These are phyloP conservation scores for Friedmanniomyces simplex DNA, from an alignment of 495 filamentous ascomycete species.

Conservation along the genomic window DNA sequence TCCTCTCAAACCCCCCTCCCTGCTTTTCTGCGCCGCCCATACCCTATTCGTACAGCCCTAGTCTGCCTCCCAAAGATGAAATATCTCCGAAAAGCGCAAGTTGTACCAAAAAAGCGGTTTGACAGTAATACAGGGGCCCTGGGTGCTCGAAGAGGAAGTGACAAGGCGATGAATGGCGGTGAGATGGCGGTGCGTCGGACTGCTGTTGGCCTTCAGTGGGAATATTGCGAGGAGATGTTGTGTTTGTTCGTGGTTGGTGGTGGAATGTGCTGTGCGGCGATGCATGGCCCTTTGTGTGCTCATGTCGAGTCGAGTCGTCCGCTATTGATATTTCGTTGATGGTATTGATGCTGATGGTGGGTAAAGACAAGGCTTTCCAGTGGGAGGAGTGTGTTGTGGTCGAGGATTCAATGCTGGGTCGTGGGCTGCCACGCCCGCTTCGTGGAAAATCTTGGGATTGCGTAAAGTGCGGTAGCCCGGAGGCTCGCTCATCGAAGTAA, in stretches of 20 bases:
- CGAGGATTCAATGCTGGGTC: not conserved
- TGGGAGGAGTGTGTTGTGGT: not conserved
- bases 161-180: not conserved
- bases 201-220: not conserved
- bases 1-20: not conserved
- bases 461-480: not conserved
- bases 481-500: not conserved
- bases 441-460: not conserved
- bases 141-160: not conserved
- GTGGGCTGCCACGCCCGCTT: not conserved
- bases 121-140: not conserved
- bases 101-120: not conserved
- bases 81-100: not conserved
- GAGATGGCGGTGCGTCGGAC: not conserved
- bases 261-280: not conserved
- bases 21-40: not conserved
- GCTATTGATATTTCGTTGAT: not conserved
- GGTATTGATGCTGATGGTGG: not conserved
- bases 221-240: conserved; percentile 1
- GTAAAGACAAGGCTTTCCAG: not conserved
- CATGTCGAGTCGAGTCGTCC: not conserved
- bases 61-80: not conserved
- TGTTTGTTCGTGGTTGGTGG: not conserved
- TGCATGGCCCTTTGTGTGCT: not conserved
- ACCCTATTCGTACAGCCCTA: not conserved